Base-by-base conservation (phyloP, 176 grass and related monocot genomes). In the Phoenix roebelenii region DNA sequence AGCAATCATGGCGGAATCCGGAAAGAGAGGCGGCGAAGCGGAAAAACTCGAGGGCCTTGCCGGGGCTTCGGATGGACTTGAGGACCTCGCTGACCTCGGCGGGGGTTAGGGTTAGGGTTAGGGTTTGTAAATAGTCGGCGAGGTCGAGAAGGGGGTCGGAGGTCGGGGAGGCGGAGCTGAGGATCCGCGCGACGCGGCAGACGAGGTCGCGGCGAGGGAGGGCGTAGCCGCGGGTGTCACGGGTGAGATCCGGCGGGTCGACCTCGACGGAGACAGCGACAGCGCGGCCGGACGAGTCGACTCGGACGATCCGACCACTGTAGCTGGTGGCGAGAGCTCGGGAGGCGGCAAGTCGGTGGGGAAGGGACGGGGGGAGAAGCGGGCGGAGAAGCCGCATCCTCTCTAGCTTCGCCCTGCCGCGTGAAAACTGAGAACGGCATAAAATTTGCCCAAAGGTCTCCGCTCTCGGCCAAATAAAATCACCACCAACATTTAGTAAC, bases 141-240 rank as follows among this genome's bases (percentile, higher is more conserved):
- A 97, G 72, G 67, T 89, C 84, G 60, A 78, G 69, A n/a, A 82
- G 66, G 44, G 93, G 84, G 65, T 83, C 52, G 44, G 67, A 72
- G 55, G 54, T 63, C 60, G 59, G 32, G 4, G 51, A 55, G 25
- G 26, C 3, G n/a, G 65, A 61, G 54, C 66, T 70, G 20, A 91
- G 84, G 69, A 97, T 84, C 71, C 72, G 79, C 17, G 58, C 69
- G 25, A 73, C 72, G 59, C 82, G 83, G 81, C 87, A 85, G 68
- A 90, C 16, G 55, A 96, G 83, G 75, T 88, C 78, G 64, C 85
- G 80, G 57, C 92, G 92, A 3, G 84, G 92, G 17, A 85, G 81
- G 35, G 66, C 54, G 72, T 76, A 49, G 53, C 91, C 86, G 3
- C 92, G 84, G 19, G 69, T 3, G 56, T 84, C 83, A n/a, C 51